These are phyloP conservation scores for Tetrahymena malaccensis DNA, from an alignment of 73 alveolate genomes.

Conservation along the genomic window DNA sequence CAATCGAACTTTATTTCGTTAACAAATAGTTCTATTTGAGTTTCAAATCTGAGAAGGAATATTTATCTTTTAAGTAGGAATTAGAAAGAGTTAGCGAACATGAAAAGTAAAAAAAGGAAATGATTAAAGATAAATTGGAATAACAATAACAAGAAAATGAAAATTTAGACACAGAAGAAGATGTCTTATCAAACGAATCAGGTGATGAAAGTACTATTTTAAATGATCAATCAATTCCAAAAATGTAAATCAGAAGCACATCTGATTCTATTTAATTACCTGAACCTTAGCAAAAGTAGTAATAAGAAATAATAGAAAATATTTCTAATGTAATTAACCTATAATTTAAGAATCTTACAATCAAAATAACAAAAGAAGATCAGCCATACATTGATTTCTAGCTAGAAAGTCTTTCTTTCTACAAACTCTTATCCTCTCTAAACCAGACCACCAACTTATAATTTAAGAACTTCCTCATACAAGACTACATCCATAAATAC, in stretches of 20 bases:
- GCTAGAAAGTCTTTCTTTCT: not conserved
- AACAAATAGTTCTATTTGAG: not conserved
- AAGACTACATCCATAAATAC: not conserved
- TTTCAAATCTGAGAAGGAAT: not conserved
- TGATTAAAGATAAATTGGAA: not conserved
- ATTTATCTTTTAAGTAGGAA: not conserved
- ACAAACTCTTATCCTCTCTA: not conserved
- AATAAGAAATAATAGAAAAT: not conserved
- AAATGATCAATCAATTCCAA: not conserved
- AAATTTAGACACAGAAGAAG: not conserved
- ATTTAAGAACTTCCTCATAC: not conserved
- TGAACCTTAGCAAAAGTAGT: not conserved
- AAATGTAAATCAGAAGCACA: not conserved
- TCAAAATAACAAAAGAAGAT: not conserved
- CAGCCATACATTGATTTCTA: not conserved
- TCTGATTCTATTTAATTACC: not conserved
- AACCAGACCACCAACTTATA: not conserved
- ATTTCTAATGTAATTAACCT: not conserved
- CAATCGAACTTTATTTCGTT: not conserved
- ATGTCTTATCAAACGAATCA: not conserved
- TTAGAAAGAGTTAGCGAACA: not conserved
- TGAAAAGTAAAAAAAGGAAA: not conserved
- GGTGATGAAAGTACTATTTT: not conserved
- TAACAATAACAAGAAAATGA: not conserved
- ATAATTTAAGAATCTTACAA: not conserved